These are phyloP conservation scores for Beauveria scarabaeidicola DNA, from an alignment of 2,329 filamentous ascomycete genomes.

Conservation along the genomic window DNA sequence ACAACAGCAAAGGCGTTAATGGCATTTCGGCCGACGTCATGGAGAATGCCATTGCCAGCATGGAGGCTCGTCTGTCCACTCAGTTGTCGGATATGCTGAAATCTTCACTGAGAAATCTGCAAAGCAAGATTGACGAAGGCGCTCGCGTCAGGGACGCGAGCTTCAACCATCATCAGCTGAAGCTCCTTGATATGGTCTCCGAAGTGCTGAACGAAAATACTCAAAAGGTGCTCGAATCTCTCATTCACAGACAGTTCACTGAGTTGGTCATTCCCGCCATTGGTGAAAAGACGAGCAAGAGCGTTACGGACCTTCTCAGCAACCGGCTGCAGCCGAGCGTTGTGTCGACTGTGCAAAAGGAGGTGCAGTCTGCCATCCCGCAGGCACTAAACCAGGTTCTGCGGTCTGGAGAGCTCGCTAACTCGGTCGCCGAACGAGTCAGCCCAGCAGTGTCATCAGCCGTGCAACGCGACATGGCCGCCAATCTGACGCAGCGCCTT, in stretches of 20 bases:
- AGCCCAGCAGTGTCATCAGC: constrained; percentile 56
- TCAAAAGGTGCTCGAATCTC: constrained; percentile 64
- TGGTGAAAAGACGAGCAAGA: constrained; percentile 55
- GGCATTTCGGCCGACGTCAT: constrained; percentile 38
- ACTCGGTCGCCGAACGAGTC: constrained; percentile 61
- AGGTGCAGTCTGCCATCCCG: constrained; percentile 64
- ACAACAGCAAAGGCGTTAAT: constrained; percentile 23
- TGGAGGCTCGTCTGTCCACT: constrained; percentile 42
- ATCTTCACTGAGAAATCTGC: constrained; percentile 51
- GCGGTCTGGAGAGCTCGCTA: constrained; percentile 65
- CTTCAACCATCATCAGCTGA: constrained; percentile 45
- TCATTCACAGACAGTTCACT: constrained; percentile 69
- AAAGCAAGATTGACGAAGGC: constrained; percentile 59
- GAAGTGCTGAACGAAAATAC: constrained; percentile 55
- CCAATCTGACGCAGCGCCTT: constrained; percentile 54
- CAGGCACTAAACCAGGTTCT: constrained; percentile 46
- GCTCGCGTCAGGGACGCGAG: constrained; percentile 40
- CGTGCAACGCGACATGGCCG: constrained; percentile 61
- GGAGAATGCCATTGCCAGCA: constrained; percentile 44
- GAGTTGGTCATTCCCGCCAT: constrained; percentile 68
- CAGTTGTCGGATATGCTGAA: constrained; percentile 44
- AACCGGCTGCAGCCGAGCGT: constrained; percentile 59
- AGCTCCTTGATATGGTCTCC: constrained; percentile 49
- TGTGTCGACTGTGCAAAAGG: constrained; percentile 58
- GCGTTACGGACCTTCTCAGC: constrained; percentile 64